Evolutionary conservation across 345 rosid species (phyloP).

Genomic region (Eucalyptus melliodora): DNA sequence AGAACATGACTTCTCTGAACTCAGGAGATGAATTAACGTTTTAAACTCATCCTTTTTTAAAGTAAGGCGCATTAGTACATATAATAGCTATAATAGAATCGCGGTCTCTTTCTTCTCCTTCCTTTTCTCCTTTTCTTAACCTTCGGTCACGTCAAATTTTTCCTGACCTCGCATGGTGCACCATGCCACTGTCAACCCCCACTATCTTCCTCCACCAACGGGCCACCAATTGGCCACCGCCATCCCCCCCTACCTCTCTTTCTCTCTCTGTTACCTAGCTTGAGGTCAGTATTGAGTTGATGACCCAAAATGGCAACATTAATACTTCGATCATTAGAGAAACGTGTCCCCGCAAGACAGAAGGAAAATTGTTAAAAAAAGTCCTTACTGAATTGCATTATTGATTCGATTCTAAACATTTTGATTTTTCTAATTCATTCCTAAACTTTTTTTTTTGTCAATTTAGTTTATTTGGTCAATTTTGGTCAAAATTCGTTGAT

Average conservation of each 20-base stretch:
- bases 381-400: no score
- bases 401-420: fast-evolving
- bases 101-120: background rate
- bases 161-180: background rate
- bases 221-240: background rate
- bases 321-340: background rate
- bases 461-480: fast-evolving
- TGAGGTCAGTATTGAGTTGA: background rate
- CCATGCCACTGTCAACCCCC: background rate
- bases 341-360: no score
- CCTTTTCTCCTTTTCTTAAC: background rate
- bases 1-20: background rate
- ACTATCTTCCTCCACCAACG: background rate
- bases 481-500: fast-evolving
- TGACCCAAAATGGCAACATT: background rate
- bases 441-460: no score
- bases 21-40: background rate
- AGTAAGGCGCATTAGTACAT: background rate
- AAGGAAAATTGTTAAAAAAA: no score
- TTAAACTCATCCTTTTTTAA: background rate
- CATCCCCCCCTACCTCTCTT: fast-evolving
- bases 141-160: background rate
- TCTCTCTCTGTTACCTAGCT: background rate
- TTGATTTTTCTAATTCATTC: no score
- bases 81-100: background rate